Percentiles rank a stretch among this genome's conserved stretches.
phyloP scores from a whole-genome alignment of 164 flowering plant genomes.

The Vitis rotundifolia region DNA sequence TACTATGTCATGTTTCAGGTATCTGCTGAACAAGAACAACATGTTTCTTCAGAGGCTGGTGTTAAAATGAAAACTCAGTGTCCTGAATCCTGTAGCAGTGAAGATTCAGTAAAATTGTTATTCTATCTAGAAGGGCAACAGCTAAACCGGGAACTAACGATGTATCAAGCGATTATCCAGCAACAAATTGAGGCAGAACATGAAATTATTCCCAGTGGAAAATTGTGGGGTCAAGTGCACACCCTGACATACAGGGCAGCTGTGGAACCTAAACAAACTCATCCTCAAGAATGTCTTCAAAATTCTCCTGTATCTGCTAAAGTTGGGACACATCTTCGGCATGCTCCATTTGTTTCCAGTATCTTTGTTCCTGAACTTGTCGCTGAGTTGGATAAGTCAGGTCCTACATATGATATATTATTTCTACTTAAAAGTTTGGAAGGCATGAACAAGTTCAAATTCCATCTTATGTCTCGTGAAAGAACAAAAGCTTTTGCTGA shows the following conservation, averaged over 20 bases:
- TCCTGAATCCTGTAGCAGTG: slow-evolving; percentile 23
- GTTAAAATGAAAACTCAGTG: slow-evolving; percentile 7
- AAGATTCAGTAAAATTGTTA: slow-evolving; percentile 40
- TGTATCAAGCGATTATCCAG: slow-evolving; percentile 77
- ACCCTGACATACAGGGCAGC: slow-evolving; percentile 55
- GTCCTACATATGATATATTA: slow-evolving; percentile 58
- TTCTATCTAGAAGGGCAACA: slow-evolving; percentile 61
- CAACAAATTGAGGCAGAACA: slow-evolving; percentile 40
- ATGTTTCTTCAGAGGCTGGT: slow-evolving; percentile 17
- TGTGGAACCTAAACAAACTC: slow-evolving; percentile 17
- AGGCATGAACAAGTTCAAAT: slow-evolving; percentile 49
- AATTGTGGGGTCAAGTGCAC: slow-evolving; percentile 63
- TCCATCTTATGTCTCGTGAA: slow-evolving; percentile 52
- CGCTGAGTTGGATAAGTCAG: slow-evolving; percentile 52
- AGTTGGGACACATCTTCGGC: slow-evolving; percentile 18
- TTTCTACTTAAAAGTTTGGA: slow-evolving; percentile 71
- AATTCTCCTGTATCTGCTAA: slow-evolving; percentile 18
- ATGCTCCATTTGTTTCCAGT: slow-evolving; percentile 37
- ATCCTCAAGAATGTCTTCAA: slow-evolving; percentile 12
- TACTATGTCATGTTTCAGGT: slow-evolving; percentile 24
- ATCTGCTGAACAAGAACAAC: slow-evolving; percentile 19
- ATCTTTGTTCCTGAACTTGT: slow-evolving; percentile 43
- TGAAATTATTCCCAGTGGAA: slow-evolving; percentile 33
- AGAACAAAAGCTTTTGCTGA: slow-evolving; percentile 53
- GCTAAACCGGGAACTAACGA: slow-evolving; percentile 45